Evolutionary conservation across 176 grass and related monocot genomes (phyloP).

Genomic region (Neostapfia colusana): DNA sequence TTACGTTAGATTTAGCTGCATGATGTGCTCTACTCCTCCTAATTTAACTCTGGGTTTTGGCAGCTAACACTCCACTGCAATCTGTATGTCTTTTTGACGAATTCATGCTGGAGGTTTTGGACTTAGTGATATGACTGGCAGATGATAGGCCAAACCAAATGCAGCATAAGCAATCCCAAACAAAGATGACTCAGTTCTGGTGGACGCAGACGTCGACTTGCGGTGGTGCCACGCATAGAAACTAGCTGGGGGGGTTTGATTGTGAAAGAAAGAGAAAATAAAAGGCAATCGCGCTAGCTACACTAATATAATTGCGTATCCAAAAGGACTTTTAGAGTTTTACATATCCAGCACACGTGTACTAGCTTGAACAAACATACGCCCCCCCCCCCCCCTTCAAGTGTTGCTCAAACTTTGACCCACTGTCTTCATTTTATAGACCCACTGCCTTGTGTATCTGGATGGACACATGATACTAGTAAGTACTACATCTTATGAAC

Average conservation of each 20-base stretch:
- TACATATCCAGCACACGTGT: slow-evolving; percentile 34
- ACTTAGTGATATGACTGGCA: not conserved
- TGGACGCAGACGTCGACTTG: not conserved
- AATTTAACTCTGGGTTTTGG: no score
- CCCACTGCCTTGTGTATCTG: not conserved
- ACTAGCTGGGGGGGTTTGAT: not conserved
- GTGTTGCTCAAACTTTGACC: not conserved
- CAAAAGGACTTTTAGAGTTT: slow-evolving; percentile 32
- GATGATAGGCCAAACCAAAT: not conserved
- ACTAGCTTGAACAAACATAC: slow-evolving; percentile 31
- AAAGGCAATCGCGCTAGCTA: slow-evolving; percentile 27
- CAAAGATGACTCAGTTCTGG: not conserved
- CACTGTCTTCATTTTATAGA: slow-evolving; percentile 2
- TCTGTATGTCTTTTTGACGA: no score
- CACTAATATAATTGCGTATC: slow-evolving; percentile 41
- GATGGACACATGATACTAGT: not conserved
- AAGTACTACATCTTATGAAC: slow-evolving; percentile 11
- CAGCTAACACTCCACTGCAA: no score
- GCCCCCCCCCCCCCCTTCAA: slow-evolving; percentile 3
- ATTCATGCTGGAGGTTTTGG: no score
- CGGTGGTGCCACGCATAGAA: no score
- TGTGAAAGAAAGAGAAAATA: not conserved
- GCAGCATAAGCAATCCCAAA: slow-evolving; percentile 8
- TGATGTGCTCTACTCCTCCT: no score
- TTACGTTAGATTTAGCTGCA: no score